Conservation (phyloP, 179 eudicot species). For the Carnegiea gigantea region DNA sequence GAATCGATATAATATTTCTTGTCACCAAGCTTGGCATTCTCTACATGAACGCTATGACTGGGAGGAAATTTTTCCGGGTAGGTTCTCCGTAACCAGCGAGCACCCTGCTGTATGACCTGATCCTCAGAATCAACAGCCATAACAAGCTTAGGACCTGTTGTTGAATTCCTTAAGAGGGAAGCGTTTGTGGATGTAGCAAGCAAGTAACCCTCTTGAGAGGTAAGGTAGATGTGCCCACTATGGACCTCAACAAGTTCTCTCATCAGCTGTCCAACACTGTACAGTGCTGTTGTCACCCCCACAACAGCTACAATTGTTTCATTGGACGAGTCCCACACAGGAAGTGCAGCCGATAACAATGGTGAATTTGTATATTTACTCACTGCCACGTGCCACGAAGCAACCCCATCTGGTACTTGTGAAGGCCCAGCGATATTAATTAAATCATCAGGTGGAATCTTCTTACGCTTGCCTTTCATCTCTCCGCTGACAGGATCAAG, state of each 20-base stretch:
- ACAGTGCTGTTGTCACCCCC: conserved; percentile 88
- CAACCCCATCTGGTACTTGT: conserved; percentile 92
- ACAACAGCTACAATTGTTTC: conserved; percentile 84
- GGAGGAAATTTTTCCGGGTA: conserved; percentile 55
- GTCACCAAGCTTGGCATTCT: conserved; percentile 68
- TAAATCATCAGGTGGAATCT: conserved; percentile 76
- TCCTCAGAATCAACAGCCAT: conserved; percentile 75
- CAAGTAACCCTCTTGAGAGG: conserved; percentile 89
- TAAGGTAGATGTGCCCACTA: conserved; percentile 88
- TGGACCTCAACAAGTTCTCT: conserved; percentile 85
- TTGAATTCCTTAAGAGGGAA: conserved; percentile 65
- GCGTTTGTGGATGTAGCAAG: conserved; percentile 87
- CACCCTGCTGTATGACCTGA: conserved; percentile 65
- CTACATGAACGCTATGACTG: conserved; percentile 69
- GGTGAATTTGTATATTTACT: conserved; percentile 85
- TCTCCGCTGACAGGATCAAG: conserved; percentile 78
- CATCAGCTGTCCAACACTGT: conserved; percentile 93
- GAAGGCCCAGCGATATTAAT: conserved; percentile 94
- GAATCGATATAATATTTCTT: conserved; percentile 84
- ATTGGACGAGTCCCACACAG: conserved; percentile 75
- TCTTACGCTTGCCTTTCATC: conserved; percentile 52
- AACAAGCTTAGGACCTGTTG: conserved; percentile 69
- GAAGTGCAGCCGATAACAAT: conserved; percentile 88
- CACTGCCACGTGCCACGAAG: conserved; percentile 94
- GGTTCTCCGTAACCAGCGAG: conserved; percentile 62